A percentile compares a stretch with the other conserved stretches of the same genome.
Conservation (phyloP, 345 rosid species). For the Populus simonii region DNA sequence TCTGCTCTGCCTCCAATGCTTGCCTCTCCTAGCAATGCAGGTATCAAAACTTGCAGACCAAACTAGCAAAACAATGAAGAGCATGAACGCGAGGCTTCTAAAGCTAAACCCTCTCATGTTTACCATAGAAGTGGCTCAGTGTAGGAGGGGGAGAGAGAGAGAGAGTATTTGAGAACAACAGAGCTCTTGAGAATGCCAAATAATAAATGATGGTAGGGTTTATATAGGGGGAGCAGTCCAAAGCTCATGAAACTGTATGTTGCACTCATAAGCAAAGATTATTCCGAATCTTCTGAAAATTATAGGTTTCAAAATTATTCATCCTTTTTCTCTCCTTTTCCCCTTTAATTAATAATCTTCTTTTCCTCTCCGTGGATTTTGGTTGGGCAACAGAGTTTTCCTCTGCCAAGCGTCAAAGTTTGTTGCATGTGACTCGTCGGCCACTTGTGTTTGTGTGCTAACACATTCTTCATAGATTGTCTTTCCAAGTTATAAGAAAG, state of each 20-base stretch:
- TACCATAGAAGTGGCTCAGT: constrained; percentile 9
- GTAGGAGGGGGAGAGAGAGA: not conserved
- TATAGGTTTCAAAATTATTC: constrained; percentile 32
- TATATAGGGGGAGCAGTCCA: constrained; percentile 43
- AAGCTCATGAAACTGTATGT: constrained; percentile 26
- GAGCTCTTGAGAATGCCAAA: constrained; percentile 9
- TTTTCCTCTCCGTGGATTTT: constrained; percentile 29
- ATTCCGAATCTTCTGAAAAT: constrained; percentile 20
- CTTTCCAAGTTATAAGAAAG: not conserved
- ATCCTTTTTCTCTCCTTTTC: constrained; percentile 5
- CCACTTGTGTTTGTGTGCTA: not conserved
- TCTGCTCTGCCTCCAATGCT: constrained; percentile 69
- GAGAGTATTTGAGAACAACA: not conserved
- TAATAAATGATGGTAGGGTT: constrained; percentile 26
- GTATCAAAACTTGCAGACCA: constrained; percentile 61
- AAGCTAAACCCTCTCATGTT: constrained; percentile 35
- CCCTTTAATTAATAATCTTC: constrained; percentile 15
- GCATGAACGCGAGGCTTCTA: constrained; percentile 49
- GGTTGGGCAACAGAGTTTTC: not conserved
- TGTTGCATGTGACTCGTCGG: constrained; percentile 30
- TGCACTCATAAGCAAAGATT: constrained; percentile 8
- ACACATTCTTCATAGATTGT: not conserved
- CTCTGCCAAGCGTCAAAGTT: constrained; percentile 30
- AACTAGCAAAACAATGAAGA: constrained; percentile 46
- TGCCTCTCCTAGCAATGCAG: constrained; percentile 85